Percentiles rank a stretch among this genome's conserved stretches.
phyloP scores from a whole-genome alignment of 75 land plant genomes.

The Picea glauca region DNA sequence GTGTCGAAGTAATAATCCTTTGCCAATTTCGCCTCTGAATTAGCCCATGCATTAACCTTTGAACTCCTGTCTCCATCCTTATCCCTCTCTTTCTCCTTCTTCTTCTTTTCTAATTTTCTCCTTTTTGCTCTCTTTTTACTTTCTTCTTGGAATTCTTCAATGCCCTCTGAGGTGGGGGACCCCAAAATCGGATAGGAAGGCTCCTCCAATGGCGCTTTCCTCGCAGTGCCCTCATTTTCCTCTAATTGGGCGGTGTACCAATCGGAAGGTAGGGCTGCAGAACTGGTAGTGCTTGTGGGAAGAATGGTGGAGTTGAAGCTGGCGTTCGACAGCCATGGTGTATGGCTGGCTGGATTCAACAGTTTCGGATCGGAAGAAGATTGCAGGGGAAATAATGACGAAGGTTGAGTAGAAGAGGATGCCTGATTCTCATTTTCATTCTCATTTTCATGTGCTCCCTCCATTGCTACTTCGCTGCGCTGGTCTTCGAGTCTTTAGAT shows the following conservation, averaged over 20 bases:
- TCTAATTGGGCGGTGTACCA: not conserved
- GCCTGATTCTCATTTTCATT: not conserved
- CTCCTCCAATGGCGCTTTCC: not conserved
- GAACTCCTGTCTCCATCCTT: slow-evolving; percentile 18
- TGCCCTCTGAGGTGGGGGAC: not conserved
- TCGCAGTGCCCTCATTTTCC: not conserved
- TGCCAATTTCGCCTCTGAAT: slow-evolving; percentile 13
- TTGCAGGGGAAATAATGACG: slow-evolving; percentile 2
- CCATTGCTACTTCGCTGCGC: no score
- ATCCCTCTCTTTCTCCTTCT: slow-evolving; percentile 7
- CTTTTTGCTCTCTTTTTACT: slow-evolving; percentile 24
- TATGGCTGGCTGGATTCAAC: not conserved
- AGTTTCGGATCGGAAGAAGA: not conserved
- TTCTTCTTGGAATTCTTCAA: slow-evolving; percentile 8
- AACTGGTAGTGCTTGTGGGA: not conserved
- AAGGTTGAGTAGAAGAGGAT: not conserved
- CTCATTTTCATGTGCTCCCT: not conserved
- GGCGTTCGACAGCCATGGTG: slow-evolving; percentile 2
- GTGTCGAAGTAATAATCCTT: slow-evolving; percentile 91
- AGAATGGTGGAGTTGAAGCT: slow-evolving; percentile 5
- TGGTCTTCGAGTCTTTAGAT: not conserved
- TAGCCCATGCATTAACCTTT: slow-evolving; percentile 21
- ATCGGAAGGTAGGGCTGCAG: not conserved
- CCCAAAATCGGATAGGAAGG: slow-evolving; percentile 4
- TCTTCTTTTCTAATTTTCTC: slow-evolving; percentile 21